Conservation (phyloP, 345 rosid species). For the Gossypium longicalyx region DNA sequence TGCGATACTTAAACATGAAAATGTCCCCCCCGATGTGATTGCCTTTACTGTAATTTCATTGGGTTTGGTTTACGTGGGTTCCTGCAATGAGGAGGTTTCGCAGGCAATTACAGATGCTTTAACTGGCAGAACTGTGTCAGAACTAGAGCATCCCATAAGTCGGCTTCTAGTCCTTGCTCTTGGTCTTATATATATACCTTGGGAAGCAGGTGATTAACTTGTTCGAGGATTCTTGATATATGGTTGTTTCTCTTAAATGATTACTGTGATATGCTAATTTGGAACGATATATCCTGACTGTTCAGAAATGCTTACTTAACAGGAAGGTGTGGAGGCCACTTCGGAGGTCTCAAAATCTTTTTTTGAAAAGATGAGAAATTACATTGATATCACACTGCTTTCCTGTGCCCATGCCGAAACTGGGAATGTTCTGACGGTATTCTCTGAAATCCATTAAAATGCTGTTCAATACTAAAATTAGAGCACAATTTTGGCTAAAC, state of each 20-base stretch:
- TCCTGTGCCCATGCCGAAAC: conserved; percentile 99
- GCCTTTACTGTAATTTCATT: conserved; percentile 85
- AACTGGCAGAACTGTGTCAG: conserved; percentile 82
- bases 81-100: conserved; percentile 95
- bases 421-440: conserved; percentile 95
- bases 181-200: conserved; percentile 84
- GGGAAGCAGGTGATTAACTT: conserved; percentile 75
- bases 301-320: conserved; percentile 21
- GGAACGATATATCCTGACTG: conserved; percentile 4
- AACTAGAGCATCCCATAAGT: conserved; percentile 73
- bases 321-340: conserved; percentile 94
- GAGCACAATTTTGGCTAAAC: neutral
- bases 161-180: conserved; percentile 89
- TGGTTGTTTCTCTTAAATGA: neutral
- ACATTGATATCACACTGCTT: conserved; percentile 83
- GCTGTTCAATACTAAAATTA: neutral
- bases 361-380: conserved; percentile 83
- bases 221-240: neutral
- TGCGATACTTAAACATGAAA: conserved; percentile 64
- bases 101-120: conserved; percentile 82
- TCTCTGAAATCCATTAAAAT: conserved; percentile 16
- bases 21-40: conserved; percentile 72
- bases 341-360: conserved; percentile 94
- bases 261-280: neutral
- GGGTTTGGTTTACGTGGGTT: conserved; percentile 89